phyloP scores from a whole-genome alignment of 208 protist species.

The Phytomonas francai region DNA sequence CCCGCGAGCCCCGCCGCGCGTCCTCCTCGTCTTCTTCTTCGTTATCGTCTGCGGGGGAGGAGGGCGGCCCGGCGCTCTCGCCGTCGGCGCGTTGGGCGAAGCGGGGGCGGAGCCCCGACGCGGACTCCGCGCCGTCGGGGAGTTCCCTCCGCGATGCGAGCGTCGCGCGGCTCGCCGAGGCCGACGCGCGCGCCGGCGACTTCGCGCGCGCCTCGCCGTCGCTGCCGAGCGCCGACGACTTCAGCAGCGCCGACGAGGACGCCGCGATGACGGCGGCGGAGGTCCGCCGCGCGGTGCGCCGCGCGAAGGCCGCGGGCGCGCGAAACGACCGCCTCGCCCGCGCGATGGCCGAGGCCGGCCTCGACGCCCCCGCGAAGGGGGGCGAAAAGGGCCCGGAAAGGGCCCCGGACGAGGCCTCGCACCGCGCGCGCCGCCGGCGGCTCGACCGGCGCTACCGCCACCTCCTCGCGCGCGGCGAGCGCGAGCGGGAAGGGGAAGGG shows the following conservation, averaged over 20 bases:
- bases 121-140: slow-evolving; percentile 58
- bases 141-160: slow-evolving; percentile 57
- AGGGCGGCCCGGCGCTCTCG: not conserved
- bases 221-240: slow-evolving; percentile 3
- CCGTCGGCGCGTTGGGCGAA: slow-evolving; percentile 15
- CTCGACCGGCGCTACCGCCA: slow-evolving; percentile 31
- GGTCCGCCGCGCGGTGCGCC: slow-evolving; percentile 17
- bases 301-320: slow-evolving; percentile 47
- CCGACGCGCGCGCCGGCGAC: slow-evolving; percentile 17
- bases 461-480: slow-evolving; percentile 20
- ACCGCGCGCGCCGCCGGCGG: slow-evolving; percentile 10
- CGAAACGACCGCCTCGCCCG: slow-evolving; percentile 42
- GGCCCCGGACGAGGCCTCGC: not conserved
- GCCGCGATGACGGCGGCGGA: slow-evolving; percentile 25
- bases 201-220: no score
- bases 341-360: slow-evolving; percentile 25
- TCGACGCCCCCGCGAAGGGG: no score
- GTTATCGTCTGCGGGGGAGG: not conserved
- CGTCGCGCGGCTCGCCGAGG: slow-evolving; percentile 19
- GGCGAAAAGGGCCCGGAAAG: not conserved
- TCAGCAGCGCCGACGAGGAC: slow-evolving; percentile 18
- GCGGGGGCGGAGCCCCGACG: no score
- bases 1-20: not conserved
- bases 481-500: no score
- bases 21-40: not conserved